phyloP scores from a whole-genome alignment of 2,329 filamentous ascomycete genomes.

The Rhexocercosporidium sp. region DNA sequence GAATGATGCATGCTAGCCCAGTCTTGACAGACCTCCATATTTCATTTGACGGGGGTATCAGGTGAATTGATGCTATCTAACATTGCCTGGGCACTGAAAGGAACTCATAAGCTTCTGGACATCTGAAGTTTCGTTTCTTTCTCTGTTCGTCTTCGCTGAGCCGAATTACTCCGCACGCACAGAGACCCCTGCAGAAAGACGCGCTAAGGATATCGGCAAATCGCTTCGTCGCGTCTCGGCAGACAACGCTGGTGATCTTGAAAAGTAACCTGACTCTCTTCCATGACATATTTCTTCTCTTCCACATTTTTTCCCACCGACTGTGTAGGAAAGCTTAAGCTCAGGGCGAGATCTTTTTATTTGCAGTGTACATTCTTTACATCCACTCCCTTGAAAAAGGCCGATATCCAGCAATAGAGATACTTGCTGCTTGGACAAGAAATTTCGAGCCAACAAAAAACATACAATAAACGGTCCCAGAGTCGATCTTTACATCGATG shows the following conservation, averaged over 20 bases:
- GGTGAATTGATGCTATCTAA: background rate
- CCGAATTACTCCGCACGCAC: too few species aligned
- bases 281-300: background rate
- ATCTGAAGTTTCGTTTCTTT: background rate
- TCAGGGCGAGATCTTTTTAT: background rate
- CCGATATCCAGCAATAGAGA: background rate
- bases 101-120: background rate
- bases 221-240: conserved; percentile 5
- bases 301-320: background rate
- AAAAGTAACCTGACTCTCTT: background rate
- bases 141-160: background rate
- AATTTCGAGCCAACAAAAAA: background rate
- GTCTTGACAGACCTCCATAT: too few species aligned
- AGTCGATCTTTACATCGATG: background rate
- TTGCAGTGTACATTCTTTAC: background rate
- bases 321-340: too few species aligned
- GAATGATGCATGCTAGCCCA: too few species aligned
- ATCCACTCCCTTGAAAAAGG: background rate
- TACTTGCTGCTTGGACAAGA: background rate
- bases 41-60: background rate
- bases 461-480: background rate
- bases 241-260: background rate
- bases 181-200: background rate
- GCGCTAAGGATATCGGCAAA: conserved; percentile 3
- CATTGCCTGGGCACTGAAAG: background rate